These are phyloP conservation scores for Quercus variabilis DNA, from an alignment of 306 rosid species.

Conservation along the genomic window DNA sequence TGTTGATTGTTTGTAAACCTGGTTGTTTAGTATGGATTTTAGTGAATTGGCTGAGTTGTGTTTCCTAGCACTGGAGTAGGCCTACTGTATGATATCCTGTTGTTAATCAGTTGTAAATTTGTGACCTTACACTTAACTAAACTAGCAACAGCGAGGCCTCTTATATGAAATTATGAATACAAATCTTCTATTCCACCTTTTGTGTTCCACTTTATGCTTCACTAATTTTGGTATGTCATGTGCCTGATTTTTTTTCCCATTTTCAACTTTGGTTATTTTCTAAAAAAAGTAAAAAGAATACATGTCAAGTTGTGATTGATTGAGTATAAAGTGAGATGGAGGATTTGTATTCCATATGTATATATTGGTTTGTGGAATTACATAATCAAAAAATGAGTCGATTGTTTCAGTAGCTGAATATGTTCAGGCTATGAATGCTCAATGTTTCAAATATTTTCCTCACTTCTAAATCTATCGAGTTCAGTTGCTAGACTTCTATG, in stretches of 20 bases:
- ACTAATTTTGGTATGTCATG: too few species aligned
- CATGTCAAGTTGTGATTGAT: neutral
- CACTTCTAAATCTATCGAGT: neutral
- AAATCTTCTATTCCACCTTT: too few species aligned
- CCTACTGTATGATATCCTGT: constrained; percentile 4
- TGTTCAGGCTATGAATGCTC: neutral
- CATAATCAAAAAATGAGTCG: neutral
- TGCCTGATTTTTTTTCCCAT: too few species aligned
- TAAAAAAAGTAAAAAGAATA: too few species aligned
- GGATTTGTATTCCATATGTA: neutral
- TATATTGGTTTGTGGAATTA: neutral
- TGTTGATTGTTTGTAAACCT: neutral
- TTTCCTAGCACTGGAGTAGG: neutral
- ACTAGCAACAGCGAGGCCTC: neutral
- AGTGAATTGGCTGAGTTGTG: neutral
- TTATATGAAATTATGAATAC: too few species aligned
- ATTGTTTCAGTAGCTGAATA: neutral
- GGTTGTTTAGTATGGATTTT: neutral
- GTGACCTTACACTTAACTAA: constrained; percentile 2
- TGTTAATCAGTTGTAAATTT: neutral
- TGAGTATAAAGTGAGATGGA: neutral
- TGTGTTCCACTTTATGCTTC: too few species aligned
- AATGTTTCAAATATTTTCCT: neutral
- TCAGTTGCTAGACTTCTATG: constrained; percentile 4
- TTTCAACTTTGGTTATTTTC: too few species aligned